Evolutionary conservation across 371 early-diverging fungal species (phyloP).

Genomic region (Pancytospora philotis): DNA sequence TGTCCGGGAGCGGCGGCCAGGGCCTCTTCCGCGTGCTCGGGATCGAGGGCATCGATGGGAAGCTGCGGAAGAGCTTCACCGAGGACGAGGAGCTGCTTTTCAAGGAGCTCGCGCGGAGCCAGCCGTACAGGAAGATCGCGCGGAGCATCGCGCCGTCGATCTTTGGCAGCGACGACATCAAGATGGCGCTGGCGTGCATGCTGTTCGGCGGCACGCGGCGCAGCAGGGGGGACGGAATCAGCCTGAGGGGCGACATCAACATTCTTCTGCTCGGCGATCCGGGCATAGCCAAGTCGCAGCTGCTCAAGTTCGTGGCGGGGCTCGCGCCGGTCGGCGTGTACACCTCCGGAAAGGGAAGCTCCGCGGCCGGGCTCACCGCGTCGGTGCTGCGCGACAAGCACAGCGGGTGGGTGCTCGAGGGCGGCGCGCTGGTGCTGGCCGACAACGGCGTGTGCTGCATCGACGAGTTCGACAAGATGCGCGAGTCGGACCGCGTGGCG

Average conservation of each 20-base stretch:
- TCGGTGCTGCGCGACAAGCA: slow-evolving; percentile 66
- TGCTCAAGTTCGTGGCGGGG: slow-evolving; percentile 90
- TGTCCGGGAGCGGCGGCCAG: slow-evolving; percentile 61
- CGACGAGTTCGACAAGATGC: slow-evolving; percentile 99
- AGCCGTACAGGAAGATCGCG: slow-evolving; percentile 67
- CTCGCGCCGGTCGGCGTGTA: slow-evolving; percentile 84
- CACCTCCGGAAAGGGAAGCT: slow-evolving; percentile 74
- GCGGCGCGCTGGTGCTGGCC: slow-evolving; percentile 97
- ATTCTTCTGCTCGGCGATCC: slow-evolving; percentile 96
- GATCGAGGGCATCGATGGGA: slow-evolving; percentile 29
- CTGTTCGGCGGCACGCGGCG: slow-evolving; percentile 93
- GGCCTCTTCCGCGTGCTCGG: slow-evolving; percentile 42
- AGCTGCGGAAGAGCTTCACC: slow-evolving; percentile 64
- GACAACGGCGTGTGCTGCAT: slow-evolving; percentile 98
- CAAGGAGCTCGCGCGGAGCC: slow-evolving; percentile 69
- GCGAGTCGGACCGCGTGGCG: slow-evolving; percentile 94
- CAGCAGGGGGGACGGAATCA: slow-evolving; percentile 81
- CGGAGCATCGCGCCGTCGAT: slow-evolving; percentile 56
- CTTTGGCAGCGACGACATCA: slow-evolving; percentile 68
- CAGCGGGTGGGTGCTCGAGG: slow-evolving; percentile 93
- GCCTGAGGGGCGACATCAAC: slow-evolving; percentile 92
- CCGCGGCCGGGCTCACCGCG: slow-evolving; percentile 77
- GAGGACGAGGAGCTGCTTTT: slow-evolving; percentile 79
- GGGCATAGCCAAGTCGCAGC: slow-evolving; percentile 94
- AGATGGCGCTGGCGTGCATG: slow-evolving; percentile 85